Evolutionary conservation across 1,284 basidiomycete species (phyloP).

Genomic region (Pseudozyma hubeiensis): DNA sequence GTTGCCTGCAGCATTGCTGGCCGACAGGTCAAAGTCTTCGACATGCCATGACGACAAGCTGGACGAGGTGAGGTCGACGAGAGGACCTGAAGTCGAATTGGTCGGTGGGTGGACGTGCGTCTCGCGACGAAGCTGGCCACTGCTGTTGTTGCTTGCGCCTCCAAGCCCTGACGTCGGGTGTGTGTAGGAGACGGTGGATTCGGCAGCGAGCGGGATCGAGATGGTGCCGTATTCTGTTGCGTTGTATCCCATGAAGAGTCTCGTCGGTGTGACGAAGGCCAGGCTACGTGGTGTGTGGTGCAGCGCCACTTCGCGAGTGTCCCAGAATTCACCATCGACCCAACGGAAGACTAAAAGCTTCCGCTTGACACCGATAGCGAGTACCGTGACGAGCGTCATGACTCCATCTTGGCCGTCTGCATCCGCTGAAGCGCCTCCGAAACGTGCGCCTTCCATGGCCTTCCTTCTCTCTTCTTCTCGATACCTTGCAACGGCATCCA

Average conservation of each 20-base stretch:
- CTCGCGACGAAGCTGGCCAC: conserved; percentile 27
- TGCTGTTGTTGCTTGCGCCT: conserved; percentile 15
- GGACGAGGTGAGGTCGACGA: conserved; percentile 41
- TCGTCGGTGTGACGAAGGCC: conserved; percentile 76
- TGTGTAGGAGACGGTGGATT: conserved; percentile 47
- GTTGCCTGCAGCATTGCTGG: conserved; percentile 7
- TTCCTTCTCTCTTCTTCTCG: conserved; percentile 44
- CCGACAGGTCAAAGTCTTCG: conserved; percentile 44
- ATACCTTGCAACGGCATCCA: conserved; percentile 51
- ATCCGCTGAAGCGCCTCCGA: conserved; percentile 37
- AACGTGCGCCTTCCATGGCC: conserved; percentile 49
- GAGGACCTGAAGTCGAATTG: conserved; percentile 43
- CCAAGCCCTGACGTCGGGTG: conserved; percentile 35
- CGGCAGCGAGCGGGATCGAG: conserved; percentile 71
- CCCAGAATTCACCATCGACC: conserved; percentile 82
- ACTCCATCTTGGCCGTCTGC: conserved; percentile 40
- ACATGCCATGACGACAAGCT: conserved; percentile 45
- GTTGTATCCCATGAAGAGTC: conserved; percentile 79
- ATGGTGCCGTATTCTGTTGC: conserved; percentile 82
- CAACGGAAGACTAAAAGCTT: conserved; percentile 87
- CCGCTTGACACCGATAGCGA: conserved; percentile 86
- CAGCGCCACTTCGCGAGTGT: conserved; percentile 79
- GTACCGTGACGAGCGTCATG: conserved; percentile 74
- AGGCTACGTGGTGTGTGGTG: conserved; percentile 86
- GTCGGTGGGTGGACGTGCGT: conserved; percentile 40